Base-by-base conservation (phyloP, 345 rosid species). In the Murraya koenigii region DNA sequence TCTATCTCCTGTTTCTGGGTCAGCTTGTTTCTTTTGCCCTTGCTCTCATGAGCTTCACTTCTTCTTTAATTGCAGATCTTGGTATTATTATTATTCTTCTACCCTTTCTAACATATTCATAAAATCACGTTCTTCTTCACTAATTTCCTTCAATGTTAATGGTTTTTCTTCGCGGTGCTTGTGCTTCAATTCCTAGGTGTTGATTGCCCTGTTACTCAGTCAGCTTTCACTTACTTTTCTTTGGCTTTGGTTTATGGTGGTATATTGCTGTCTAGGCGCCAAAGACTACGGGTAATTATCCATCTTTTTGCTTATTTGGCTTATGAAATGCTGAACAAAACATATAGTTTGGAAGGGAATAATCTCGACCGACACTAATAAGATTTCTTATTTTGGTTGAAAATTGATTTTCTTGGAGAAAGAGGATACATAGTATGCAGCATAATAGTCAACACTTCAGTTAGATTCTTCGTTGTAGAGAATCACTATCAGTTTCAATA, bases 171-270 rank as follows among this genome's bases (percentile, higher is more conserved):
- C 22, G n/a, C 25, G 26, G 39, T 60, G 8, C 66, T 13, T 65
- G 62, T 76, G 49, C 49, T 13, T 41, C n/a, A n/a, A n/a, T n/a
- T n/a, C 15, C 49, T 41, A 91, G 94, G 93, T 52, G 89, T 87
- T 67, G 86, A 91, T 85, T 88, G 89, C 13, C 95, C 93, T 5
- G 72, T 89, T 52, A 80, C 89, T 62, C 95, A 85, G 82, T 64
- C 83, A 77, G 38, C 74, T 35, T 85, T 86, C 79, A 66, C 66
- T 79, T 88, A 91, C 84, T 70, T 80, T 23, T 28, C 72, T 32
- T 78, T 89, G 75, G 88, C 90, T 73, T 38, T 86, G 79, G 82
- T 88, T 25, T 89, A 91, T 55, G 91, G 93, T 13, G 60, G 78
- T 75, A 67, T 88, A 64, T 66, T 91, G 84, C 66, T 91, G 2